A percentile compares a stretch with the other conserved stretches of the same genome.
Evolutionary conservation across 768 basidiomycete species (phyloP).

Genomic region (Podaxis pistillaris): DNA sequence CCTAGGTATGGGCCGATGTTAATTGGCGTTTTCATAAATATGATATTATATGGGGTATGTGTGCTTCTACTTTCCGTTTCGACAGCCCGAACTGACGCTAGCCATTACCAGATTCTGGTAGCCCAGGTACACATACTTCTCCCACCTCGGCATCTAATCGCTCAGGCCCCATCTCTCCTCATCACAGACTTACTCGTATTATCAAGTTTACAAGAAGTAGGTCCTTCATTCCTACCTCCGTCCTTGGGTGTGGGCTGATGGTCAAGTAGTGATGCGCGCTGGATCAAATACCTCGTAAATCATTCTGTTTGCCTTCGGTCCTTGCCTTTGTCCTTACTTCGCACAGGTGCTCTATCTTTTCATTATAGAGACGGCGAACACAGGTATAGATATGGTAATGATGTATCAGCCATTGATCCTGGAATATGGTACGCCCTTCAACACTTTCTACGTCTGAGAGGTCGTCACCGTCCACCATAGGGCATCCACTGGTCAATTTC

Average conservation of each 20-base stretch:
- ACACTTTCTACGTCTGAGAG: neutral
- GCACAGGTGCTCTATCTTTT: constrained; percentile 41
- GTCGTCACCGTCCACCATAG: constrained; percentile 18
- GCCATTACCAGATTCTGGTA: constrained; percentile 29
- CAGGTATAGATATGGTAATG: constrained; percentile 42
- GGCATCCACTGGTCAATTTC: constrained; percentile 28
- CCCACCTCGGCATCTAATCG: neutral
- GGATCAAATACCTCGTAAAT: constrained; percentile 41
- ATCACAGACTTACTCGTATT: constrained; percentile 35
- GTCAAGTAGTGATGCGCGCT: constrained; percentile 35
- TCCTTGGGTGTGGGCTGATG: neutral
- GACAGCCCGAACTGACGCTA: neutral
- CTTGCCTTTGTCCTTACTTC: neutral
- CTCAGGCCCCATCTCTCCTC: neutral
- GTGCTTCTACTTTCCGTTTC: neutral
- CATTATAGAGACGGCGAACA: constrained; percentile 40
- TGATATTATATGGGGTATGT: constrained; percentile 46
- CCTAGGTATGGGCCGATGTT: constrained; percentile 45
- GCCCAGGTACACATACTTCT: constrained; percentile 28
- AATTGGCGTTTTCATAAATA: constrained; percentile 39
- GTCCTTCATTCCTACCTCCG: neutral
- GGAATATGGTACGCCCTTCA: constrained; percentile 27
- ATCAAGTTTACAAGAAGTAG: constrained; percentile 38
- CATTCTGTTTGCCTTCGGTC: neutral
- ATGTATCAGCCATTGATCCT: constrained; percentile 46